A percentile compares a stretch with the other conserved stretches of the same genome.
phyloP scores from a whole-genome alignment of 495 filamentous ascomycete genomes.

The Oidiodendron maius region DNA sequence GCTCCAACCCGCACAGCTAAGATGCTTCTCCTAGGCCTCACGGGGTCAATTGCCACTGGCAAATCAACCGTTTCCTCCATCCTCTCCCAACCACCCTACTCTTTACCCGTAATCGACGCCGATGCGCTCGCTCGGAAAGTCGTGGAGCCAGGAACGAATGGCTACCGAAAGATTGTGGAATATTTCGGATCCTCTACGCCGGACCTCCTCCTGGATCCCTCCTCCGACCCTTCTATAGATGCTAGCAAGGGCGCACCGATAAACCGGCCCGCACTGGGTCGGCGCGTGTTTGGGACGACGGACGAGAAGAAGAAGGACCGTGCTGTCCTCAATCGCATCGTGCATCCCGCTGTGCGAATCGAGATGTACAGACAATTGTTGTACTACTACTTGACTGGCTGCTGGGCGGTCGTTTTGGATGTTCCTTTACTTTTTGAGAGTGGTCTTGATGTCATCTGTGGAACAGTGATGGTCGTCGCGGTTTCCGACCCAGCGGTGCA shows the following conservation, averaged over 20 bases:
- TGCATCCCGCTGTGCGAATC: constrained; percentile 78
- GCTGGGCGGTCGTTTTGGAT: constrained; percentile 88
- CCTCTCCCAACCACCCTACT: constrained; percentile 73
- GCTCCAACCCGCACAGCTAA: neutral
- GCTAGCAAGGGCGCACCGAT: constrained; percentile 56
- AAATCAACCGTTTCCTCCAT: constrained; percentile 91
- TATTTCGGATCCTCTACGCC: constrained; percentile 78
- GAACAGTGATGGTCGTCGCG: constrained; percentile 80
- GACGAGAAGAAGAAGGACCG: constrained; percentile 60
- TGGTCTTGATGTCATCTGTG: constrained; percentile 72
- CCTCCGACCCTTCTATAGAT: constrained; percentile 29
- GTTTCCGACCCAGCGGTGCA: constrained; percentile 41
- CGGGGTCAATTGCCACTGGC: constrained; percentile 94
- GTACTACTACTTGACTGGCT: constrained; percentile 58
- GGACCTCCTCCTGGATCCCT: constrained; percentile 63
- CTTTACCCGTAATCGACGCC: constrained; percentile 90
- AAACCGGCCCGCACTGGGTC: constrained; percentile 79
- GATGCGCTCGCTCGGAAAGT: constrained; percentile 87
- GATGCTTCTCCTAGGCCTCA: constrained; percentile 95
- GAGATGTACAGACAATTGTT: constrained; percentile 68
- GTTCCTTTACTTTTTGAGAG: constrained; percentile 88
- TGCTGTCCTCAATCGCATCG: constrained; percentile 74
- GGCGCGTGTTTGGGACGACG: constrained; percentile 74
- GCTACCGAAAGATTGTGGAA: constrained; percentile 68
- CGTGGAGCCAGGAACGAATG: constrained; percentile 77